Evolutionary conservation across 148 eudicot species (phyloP), one percentile per base, ranked within the genome.

Genomic region (Vaccinium myrtillus): DNA sequence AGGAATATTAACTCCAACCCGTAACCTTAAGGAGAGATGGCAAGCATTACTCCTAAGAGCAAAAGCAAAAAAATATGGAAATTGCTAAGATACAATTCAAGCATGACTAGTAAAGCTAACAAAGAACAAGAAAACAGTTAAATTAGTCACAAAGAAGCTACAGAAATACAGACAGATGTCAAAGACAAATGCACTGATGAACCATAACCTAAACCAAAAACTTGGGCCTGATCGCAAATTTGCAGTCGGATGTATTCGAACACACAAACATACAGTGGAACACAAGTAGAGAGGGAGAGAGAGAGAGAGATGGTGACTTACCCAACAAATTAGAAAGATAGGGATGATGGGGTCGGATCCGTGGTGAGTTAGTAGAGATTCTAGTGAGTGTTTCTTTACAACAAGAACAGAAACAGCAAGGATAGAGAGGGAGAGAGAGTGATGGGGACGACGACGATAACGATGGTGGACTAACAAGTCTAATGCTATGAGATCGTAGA

Each of bases 331-430:
- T 81, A 25, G 61, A 75, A 78, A 86, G 65, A 77, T 7, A 49
- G n/a, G 48, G 30, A 23, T n/a, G 19, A 84, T 46, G 46, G 46
- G 67, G 85, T 65, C 77, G 89, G 93, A 91, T 91, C 89, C 87
- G 73, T 81, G 86, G 85, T 59, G 77, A 82, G 13, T 23, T 78
- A 81, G 54, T 36, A 85, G 53, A 86, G 75, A 87, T 78, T 86
- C 81, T 83, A 21, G 30, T 49, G 43, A 56, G 48, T 67, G 49
- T 79, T 67, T 85, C 50, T 48, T 36, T 48, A 30, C 70, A 27
- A 30, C 65, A 11, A 82, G 58, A 81, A 67, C 50, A 70, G 8
- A 53, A 53, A 53, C 46, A 73, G 11, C 63, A 30, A 58, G 54
- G 48, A 48, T 43, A 49, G 23, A 81, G 32, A 23, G 55, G 12